These are phyloP conservation scores for Huntiella decipiens DNA, from an alignment of 2,329 filamentous ascomycete genomes.

Conservation along the genomic window DNA sequence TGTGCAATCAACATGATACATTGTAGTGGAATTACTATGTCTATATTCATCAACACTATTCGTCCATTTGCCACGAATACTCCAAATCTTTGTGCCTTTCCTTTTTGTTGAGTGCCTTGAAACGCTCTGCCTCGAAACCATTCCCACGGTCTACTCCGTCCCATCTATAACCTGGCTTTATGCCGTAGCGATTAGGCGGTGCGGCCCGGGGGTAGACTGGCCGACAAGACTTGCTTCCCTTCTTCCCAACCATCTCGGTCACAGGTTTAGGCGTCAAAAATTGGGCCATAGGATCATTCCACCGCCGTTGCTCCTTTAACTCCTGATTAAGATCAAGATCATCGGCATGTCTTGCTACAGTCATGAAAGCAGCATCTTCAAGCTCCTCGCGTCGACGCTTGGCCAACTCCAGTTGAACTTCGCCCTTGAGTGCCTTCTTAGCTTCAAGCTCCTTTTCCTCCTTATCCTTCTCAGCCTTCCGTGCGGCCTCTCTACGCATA, in stretches of 20 bases:
- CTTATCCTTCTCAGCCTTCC: slow-evolving; percentile 43
- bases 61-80: slow-evolving; percentile 95
- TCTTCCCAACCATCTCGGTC: slow-evolving; percentile 15
- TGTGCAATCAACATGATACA: background rate
- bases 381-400: slow-evolving; percentile 46
- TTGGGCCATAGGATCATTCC: slow-evolving; percentile 84
- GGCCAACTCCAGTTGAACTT: slow-evolving; percentile 59
- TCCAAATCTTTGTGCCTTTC: slow-evolving; percentile 61
- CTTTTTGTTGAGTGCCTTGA: slow-evolving; percentile 65
- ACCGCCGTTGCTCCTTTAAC: slow-evolving; percentile 54
- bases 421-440: slow-evolving; percentile 56
- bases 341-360: slow-evolving; percentile 60
- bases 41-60: slow-evolving; percentile 27
- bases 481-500: slow-evolving; percentile 73
- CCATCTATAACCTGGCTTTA: slow-evolving; percentile 83
- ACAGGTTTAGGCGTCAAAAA: slow-evolving; percentile 43
- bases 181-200: slow-evolving; percentile 83
- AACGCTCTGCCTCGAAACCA: slow-evolving; percentile 85
- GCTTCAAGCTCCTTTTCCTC: slow-evolving; percentile 53
- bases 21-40: background rate
- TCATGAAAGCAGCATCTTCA: slow-evolving; percentile 66
- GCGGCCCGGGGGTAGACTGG: slow-evolving; percentile 63
- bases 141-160: slow-evolving; percentile 90
- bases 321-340: slow-evolving; percentile 75
- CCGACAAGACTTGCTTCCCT: slow-evolving; percentile 21